Evolutionary conservation across 768 basidiomycete genomes (phyloP).

Genomic region (Serendipita sp.): DNA sequence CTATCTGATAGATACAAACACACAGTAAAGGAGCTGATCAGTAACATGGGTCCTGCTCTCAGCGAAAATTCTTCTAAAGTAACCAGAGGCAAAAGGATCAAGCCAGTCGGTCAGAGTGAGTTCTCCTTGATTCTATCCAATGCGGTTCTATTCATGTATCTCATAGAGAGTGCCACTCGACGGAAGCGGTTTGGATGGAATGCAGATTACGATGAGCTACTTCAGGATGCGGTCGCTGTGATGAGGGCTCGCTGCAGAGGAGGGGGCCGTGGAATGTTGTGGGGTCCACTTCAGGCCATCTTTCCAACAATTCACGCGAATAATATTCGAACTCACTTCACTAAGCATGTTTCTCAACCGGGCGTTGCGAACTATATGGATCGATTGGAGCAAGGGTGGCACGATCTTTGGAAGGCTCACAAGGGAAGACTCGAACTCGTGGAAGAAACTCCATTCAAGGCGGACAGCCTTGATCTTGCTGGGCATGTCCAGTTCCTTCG

Average conservation of each 20-base stretch:
- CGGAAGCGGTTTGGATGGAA: slow-evolving; percentile 67
- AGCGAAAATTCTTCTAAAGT: background rate
- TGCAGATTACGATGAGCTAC: slow-evolving; percentile 74
- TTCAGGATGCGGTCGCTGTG: slow-evolving; percentile 69
- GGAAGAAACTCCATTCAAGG: slow-evolving; percentile 52
- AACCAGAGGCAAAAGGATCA: background rate
- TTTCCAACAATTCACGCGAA: slow-evolving; percentile 65
- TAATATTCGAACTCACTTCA: slow-evolving; percentile 53
- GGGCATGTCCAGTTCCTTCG: slow-evolving; percentile 69
- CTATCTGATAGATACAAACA: background rate
- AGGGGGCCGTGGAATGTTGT: slow-evolving; percentile 41
- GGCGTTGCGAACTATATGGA: slow-evolving; percentile 62
- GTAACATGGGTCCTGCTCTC: background rate
- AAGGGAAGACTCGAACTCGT: slow-evolving; percentile 50
- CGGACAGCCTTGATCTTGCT: slow-evolving; percentile 63
- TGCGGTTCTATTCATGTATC: background rate
- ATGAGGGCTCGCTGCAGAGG: slow-evolving; percentile 60
- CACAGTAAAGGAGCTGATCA: background rate
- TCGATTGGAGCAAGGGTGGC: slow-evolving; percentile 70
- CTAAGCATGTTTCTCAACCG: slow-evolving; percentile 30
- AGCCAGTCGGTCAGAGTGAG: background rate
- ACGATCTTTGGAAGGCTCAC: slow-evolving; percentile 57
- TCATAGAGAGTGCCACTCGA: slow-evolving; percentile 22
- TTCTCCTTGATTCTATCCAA: background rate
- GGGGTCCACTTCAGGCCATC: slow-evolving; percentile 58